Conservation (phyloP, 2,329 filamentous ascomycete species). For the Dryadomyces sulphureus region DNA sequence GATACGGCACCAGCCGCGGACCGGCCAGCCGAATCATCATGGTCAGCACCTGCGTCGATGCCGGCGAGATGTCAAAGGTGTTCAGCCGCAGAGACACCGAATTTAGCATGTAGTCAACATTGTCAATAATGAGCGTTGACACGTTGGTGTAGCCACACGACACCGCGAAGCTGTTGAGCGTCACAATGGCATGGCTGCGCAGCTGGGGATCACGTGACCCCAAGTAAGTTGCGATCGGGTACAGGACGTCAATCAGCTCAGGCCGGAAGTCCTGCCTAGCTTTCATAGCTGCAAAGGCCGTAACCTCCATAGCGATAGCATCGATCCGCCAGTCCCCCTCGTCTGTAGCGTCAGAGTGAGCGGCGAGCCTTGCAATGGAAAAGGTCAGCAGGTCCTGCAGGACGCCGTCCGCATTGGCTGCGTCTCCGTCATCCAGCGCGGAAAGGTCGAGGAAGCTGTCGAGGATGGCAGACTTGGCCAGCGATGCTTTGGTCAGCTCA, state of each 20-base stretch:
- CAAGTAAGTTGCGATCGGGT: slow-evolving; percentile 79
- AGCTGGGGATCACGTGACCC: slow-evolving; percentile 55
- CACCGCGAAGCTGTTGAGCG: slow-evolving; percentile 63
- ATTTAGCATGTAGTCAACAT: slow-evolving; percentile 94
- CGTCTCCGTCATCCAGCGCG: slow-evolving; percentile 14
- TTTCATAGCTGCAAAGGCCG: slow-evolving; percentile 59
- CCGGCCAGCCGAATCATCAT: slow-evolving; percentile 93
- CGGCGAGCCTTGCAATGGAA: slow-evolving; percentile 46
- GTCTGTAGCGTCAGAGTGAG: slow-evolving; percentile 29
- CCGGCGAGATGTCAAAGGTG: slow-evolving; percentile 80
- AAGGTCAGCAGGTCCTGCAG: slow-evolving; percentile 56
- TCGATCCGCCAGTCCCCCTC: slow-evolving; percentile 55
- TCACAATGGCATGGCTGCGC: slow-evolving; percentile 67
- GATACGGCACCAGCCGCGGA: slow-evolving; percentile 64
- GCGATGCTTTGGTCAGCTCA: slow-evolving; percentile 48
- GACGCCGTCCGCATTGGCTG: slow-evolving; percentile 21
- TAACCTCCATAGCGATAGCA: slow-evolving; percentile 66
- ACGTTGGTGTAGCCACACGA: slow-evolving; percentile 63
- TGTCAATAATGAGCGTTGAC: slow-evolving; percentile 69
- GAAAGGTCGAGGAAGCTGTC: slow-evolving; percentile 53
- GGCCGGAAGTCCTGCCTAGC: slow-evolving; percentile 56
- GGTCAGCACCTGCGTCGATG: slow-evolving; percentile 74
- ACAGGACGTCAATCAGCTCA: slow-evolving; percentile 82
- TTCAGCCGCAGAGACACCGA: slow-evolving; percentile 80
- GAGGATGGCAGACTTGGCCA: slow-evolving; percentile 35